Percentiles rank a stretch among this genome's conserved stretches.
phyloP scores from a whole-genome alignment of 106 monocot species.

The Dendrobium chrysotoxum region DNA sequence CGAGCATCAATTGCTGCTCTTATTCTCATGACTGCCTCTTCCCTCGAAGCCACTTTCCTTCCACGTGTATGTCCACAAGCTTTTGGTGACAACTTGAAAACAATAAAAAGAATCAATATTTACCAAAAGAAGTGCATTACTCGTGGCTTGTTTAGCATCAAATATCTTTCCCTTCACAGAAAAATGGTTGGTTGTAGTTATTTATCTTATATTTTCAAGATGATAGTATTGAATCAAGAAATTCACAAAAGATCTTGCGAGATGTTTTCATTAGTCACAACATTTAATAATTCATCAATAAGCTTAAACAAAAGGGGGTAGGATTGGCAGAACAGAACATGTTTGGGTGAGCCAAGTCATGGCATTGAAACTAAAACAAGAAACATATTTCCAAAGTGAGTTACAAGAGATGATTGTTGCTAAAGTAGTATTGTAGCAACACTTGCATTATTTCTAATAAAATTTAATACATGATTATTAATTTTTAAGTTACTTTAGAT shows the following conservation, averaged over 20 bases:
- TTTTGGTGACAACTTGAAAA: constrained; percentile 79
- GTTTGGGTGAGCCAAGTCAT: background rate
- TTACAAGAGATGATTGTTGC: too few relatives aligned
- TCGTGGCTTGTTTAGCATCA: background rate
- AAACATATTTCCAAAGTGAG: background rate
- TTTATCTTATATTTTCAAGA: background rate
- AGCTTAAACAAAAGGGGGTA: background rate
- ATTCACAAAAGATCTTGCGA: background rate
- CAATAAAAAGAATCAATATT: constrained; percentile 3
- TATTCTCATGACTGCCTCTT: constrained; percentile 81
- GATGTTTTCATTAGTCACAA: background rate
- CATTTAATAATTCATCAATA: background rate
- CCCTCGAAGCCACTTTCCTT: constrained; percentile 88
- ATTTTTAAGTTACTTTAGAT: too few relatives aligned
- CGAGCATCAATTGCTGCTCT: constrained; percentile 92
- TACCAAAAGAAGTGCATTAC: background rate
- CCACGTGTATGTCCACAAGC: constrained; percentile 95
- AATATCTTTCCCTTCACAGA: background rate
- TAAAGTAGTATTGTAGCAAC: too few relatives aligned
- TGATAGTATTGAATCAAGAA: background rate
- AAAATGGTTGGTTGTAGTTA: background rate
- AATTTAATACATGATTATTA: too few relatives aligned
- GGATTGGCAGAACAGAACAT: background rate
- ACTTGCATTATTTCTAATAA: too few relatives aligned
- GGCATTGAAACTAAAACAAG: background rate